phyloP scores from a whole-genome alignment of 768 basidiomycete genomes.

The Lepiota brunneoincarnata region DNA sequence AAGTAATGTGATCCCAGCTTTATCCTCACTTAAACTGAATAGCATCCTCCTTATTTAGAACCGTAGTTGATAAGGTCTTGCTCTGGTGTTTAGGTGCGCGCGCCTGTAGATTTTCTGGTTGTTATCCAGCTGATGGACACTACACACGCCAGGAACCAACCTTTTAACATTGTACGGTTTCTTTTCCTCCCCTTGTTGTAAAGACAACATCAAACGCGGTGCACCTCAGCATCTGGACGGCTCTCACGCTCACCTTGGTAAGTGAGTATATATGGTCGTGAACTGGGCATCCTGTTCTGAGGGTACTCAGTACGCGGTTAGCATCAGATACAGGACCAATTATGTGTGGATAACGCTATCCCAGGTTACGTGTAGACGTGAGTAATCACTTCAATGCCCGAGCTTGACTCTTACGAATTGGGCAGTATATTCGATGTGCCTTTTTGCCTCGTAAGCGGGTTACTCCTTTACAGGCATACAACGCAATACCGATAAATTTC shows the following conservation, averaged over 20 bases:
- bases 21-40: not conserved
- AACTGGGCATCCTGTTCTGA: no score
- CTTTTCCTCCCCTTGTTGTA: not conserved
- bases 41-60: not conserved
- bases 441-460: constrained; percentile 1
- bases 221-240: not conserved
- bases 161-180: not conserved
- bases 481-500: not conserved
- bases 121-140: not conserved
- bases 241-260: not conserved
- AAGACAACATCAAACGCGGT: not conserved
- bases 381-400: not conserved
- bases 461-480: not conserved
- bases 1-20: not conserved
- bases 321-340: not conserved
- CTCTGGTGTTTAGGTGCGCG: not conserved
- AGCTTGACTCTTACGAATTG: not conserved
- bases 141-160: not conserved
- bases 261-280: no score
- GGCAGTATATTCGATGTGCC: constrained; percentile 1
- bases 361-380: constrained; percentile 8
- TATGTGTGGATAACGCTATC: constrained; percentile 10
- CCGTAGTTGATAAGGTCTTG: not conserved
- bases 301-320: no score
- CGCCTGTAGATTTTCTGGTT: not conserved